Conservation (phyloP, 768 basidiomycete species). For the Boletus reticuloceps region DNA sequence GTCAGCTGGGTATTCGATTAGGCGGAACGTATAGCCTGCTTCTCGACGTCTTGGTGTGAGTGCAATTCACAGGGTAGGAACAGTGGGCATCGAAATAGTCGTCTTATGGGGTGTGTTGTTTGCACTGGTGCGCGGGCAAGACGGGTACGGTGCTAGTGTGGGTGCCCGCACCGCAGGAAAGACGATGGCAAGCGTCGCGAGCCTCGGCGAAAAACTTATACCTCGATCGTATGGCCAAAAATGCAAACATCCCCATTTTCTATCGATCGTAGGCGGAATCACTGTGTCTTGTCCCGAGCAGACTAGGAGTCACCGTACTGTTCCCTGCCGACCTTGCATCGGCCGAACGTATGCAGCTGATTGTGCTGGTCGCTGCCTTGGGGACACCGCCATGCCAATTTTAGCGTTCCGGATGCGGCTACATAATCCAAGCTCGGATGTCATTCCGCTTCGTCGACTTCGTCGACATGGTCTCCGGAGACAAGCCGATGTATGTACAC, state of each 20-base stretch:
- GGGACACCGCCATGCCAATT: not conserved
- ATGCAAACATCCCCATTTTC: not conserved
- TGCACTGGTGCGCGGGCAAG: constrained; percentile 16
- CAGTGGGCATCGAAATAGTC: not conserved
- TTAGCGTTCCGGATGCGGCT: not conserved
- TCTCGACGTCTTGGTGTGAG: not conserved
- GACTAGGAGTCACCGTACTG: not conserved
- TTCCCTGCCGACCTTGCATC: constrained; percentile 5
- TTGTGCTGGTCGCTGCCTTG: not conserved
- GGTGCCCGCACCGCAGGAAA: constrained; percentile 1
- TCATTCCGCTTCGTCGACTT: too few relatives aligned
- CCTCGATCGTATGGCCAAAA: constrained; percentile 1
- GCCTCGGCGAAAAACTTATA: not conserved
- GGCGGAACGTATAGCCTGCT: not conserved
- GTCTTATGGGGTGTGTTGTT: not conserved
- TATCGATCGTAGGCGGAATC: constrained; percentile 1
- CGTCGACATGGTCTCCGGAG: too few relatives aligned
- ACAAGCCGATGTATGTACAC: too few relatives aligned
- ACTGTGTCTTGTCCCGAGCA: not conserved
- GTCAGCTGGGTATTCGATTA: not conserved
- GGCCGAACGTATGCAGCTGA: not conserved
- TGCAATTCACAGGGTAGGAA: not conserved
- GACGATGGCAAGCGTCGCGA: not conserved
- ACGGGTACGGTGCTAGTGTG: constrained; percentile 2
- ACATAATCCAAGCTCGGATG: too few relatives aligned